Base-by-base conservation (phyloP, 306 rosid species). In the Nissolia schottii region DNA sequence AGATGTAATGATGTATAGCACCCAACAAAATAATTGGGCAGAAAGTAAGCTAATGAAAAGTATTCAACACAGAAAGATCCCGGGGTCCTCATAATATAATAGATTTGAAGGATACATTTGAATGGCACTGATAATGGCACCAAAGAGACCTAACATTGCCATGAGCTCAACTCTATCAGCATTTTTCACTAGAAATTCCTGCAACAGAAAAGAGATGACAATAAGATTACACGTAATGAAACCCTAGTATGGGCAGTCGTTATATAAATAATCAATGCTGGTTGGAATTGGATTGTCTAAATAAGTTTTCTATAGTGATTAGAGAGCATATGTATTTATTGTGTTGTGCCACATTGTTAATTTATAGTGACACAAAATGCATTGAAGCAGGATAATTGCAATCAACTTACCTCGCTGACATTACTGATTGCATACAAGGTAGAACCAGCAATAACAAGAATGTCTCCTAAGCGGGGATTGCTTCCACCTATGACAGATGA, bases 81-180 rank as follows among this genome's bases (percentile, higher is more conserved):
- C 29, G 49, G 22, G 56, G 45, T 40, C 64, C 32, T 45, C 25
- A 35, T 43, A 25, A 57, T 22, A 60, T 51, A 54, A 60, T 66
- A 16, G 28, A 48, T 58, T 49, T 74, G 54, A 86, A 91, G 97
- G 99, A 91, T 94, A 94, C 99, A 91, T 86, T 84, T 94, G 99
- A 71, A 94, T 82, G 34, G 88, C 96, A 78, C 99, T 94, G 71
- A 89, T 27, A 75, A 89, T 82, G 85, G 88, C 96, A 54, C 91
- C 98, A 61, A 82, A 88, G 63, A 82, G 22, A 60, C 96, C 96
- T 51, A 90, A 86, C 95, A 92, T 85, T 66, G 91, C 86, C 96
- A 92, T 86, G 53, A 92, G 91, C 77, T 92, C 98, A 71, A 88
- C 89, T 79, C 92, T 85, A 81, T 92, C 95, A 23, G 96, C 96